These are phyloP conservation scores for Nepenthes gracilis DNA, from an alignment of 148 eudicot genomes.

Conservation along the genomic window DNA sequence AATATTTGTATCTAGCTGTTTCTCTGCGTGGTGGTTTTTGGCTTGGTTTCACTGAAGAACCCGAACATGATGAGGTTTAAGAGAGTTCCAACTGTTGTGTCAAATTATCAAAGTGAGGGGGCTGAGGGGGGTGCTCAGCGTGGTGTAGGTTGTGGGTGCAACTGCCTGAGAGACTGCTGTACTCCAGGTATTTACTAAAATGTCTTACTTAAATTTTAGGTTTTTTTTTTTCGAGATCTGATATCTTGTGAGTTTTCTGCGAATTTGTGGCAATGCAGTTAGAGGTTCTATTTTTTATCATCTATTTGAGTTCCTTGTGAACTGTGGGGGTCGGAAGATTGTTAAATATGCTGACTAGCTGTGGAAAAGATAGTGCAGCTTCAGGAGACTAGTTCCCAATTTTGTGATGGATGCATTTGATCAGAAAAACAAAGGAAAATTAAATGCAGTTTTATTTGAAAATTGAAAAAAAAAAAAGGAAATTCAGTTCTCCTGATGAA, in stretches of 20 bases:
- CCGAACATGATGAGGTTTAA: conserved; percentile 53
- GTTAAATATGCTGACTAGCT: too few species aligned
- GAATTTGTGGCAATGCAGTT: too few species aligned
- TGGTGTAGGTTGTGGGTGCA: conserved; percentile 37
- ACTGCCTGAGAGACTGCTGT: conserved; percentile 48
- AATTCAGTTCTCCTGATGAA: too few species aligned
- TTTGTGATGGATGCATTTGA: too few species aligned
- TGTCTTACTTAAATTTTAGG: not conserved
- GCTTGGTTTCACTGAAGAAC: not conserved
- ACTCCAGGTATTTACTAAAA: conserved; percentile 23
- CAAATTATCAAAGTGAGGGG: conserved; percentile 32
- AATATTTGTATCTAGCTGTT: not conserved
- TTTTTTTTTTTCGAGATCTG: not conserved
- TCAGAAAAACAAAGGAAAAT: too few species aligned
- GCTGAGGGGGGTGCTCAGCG: conserved; percentile 4
- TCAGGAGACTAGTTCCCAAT: too few species aligned
- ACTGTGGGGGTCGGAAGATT: too few species aligned
- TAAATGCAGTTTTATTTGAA: too few species aligned
- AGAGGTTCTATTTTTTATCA: too few species aligned
- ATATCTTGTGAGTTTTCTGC: too few species aligned
- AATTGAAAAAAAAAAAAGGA: not conserved
- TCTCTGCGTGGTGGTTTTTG: not conserved
- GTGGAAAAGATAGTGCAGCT: too few species aligned
- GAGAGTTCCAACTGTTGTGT: conserved; percentile 20
- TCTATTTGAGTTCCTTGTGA: too few species aligned